phyloP scores from a whole-genome alignment of 2,329 filamentous ascomycete species.

The Diaporthe ilicicola region DNA sequence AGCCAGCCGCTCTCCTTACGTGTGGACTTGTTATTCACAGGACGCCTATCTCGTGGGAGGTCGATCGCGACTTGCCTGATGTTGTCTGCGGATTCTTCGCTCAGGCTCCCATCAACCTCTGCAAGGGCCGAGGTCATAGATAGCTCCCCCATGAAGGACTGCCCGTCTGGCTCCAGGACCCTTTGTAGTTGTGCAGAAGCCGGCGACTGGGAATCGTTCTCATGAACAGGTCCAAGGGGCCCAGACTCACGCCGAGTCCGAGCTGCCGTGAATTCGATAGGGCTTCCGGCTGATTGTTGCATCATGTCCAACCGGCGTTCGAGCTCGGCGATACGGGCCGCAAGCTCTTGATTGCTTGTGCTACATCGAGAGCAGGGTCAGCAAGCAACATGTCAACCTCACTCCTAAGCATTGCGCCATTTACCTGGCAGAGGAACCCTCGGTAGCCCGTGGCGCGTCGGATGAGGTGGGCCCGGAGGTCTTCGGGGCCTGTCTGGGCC shows the following conservation, averaged over 20 bases:
- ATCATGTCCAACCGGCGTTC: constrained; percentile 28
- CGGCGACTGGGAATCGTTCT: neutral
- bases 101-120: constrained; percentile 12
- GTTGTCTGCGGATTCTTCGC: neutral
- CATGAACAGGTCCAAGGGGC: neutral
- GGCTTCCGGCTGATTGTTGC: neutral
- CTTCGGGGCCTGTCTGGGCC: neutral
- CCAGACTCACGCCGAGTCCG: neutral
- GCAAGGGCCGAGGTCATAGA: constrained; percentile 24
- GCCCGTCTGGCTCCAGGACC: constrained; percentile 27
- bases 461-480: neutral
- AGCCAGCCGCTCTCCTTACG: constrained; percentile 28
- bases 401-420: too few species aligned
- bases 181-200: constrained; percentile 15
- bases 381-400: neutral
- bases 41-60: neutral
- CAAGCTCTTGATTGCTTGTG: neutral
- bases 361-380: neutral
- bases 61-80: neutral
- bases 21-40: neutral
- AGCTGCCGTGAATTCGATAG: neutral
- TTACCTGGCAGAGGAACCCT: neutral
- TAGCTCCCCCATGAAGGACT: constrained; percentile 30
- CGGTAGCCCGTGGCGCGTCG: neutral
- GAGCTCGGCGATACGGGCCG: constrained; percentile 20